Evolutionary conservation across 306 rosid genomes (phyloP), one percentile per base, ranked within the genome.

Genomic region (Pachyrhizus erosus): DNA sequence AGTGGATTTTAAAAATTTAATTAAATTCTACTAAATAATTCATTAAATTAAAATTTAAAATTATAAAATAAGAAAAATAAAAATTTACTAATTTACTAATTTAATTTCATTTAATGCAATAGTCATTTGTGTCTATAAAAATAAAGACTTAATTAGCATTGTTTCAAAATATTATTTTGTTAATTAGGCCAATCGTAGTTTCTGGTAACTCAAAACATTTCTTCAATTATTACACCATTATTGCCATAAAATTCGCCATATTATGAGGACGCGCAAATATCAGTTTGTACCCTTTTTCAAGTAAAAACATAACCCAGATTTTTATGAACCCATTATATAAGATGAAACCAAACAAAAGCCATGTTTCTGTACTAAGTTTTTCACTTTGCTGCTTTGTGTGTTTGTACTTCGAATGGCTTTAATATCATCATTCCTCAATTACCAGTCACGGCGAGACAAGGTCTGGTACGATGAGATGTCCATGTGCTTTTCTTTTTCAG

Each of bases 121-220:
- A n/a, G n/a, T n/a, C n/a, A n/a, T n/a, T n/a, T n/a, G n/a, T n/a
- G n/a, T n/a, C n/a, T n/a, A n/a, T n/a, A n/a, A n/a, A n/a, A n/a
- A n/a, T n/a, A n/a, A n/a, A n/a, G n/a, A n/a, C n/a, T n/a, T n/a
- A n/a, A n/a, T n/a, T n/a, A n/a, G n/a, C n/a, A n/a, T n/a, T n/a
- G n/a, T n/a, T n/a, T n/a, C n/a, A n/a, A n/a, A n/a, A n/a, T n/a
- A n/a, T n/a, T n/a, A n/a, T n/a, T 68, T 80, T 67, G 73, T 72
- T 69, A 69, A 42, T 39, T 64, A 48, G 73, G 80, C 61, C 42
- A 51, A 74, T 79, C 89, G 84, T 78, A 86, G 78, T 82, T 82
- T 73, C 81, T 82, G 81, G 52, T 76, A 73, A 81, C 86, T 81
- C 83, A 34, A 34, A 80, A 80, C 80, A 21, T 60, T 26, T 76